phyloP scores from a whole-genome alignment of 148 eudicot species.

The Camellia lanceoleosa region DNA sequence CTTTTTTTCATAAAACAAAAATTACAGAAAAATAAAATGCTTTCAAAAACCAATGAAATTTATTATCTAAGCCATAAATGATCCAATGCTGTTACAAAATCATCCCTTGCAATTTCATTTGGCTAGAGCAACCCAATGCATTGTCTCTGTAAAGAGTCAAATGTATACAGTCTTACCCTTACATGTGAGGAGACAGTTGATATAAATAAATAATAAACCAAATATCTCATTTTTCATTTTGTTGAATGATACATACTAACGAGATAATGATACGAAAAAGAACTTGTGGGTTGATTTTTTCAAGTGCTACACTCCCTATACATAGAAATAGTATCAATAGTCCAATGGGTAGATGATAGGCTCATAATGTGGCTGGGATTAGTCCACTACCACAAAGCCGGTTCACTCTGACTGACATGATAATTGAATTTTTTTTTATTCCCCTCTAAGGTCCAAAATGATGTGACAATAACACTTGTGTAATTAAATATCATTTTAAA shows the following conservation, averaged over 20 bases:
- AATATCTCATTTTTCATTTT: not conserved
- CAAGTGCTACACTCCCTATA: not conserved
- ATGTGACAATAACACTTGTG: too few species aligned
- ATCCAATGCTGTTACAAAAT: not conserved
- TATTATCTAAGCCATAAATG: not conserved
- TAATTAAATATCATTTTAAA: too few species aligned
- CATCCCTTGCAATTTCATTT: not conserved
- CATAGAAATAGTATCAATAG: not conserved
- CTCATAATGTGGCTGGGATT: not conserved
- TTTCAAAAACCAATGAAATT: not conserved
- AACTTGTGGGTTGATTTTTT: not conserved
- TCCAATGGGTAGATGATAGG: not conserved
- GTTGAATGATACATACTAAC: not conserved
- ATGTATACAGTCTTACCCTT: too few species aligned
- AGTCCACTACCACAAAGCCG: not conserved
- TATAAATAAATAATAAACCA: not conserved
- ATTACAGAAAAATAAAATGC: not conserved
- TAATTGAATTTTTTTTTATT: not conserved
- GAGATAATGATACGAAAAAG: not conserved
- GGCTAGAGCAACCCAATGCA: too few species aligned
- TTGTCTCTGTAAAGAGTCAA: too few species aligned
- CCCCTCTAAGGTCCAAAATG: not conserved
- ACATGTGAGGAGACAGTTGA: not conserved
- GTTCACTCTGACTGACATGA: not conserved
- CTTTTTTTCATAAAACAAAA: not conserved